These are phyloP conservation scores for Boletus eberwhitei DNA, from an alignment of 768 basidiomycete genomes.

Conservation along the genomic window DNA sequence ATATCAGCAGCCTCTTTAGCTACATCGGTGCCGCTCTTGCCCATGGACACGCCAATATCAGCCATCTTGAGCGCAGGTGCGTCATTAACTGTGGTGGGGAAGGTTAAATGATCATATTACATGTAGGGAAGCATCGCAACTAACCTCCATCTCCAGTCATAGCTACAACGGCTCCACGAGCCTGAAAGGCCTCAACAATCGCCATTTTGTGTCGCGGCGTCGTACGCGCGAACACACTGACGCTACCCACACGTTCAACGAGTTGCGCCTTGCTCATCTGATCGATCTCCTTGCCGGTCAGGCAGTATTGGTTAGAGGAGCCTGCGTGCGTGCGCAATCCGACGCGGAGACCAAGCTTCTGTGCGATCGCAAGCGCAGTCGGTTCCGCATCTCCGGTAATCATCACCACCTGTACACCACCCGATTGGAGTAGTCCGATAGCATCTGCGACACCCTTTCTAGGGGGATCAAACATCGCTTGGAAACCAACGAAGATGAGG, in stretches of 20 bases:
- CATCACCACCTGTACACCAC: slow-evolving; percentile 96
- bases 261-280: slow-evolving; percentile 77
- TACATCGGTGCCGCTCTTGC: slow-evolving; percentile 96
- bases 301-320: slow-evolving; percentile 38
- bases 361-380: slow-evolving; percentile 87
- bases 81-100: slow-evolving; percentile 68
- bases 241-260: slow-evolving; percentile 72
- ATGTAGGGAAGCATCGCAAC: slow-evolving; percentile 34
- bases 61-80: slow-evolving; percentile 97
- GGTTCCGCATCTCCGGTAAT: slow-evolving; percentile 94
- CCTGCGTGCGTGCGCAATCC: slow-evolving; percentile 40
- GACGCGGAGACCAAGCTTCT: slow-evolving; percentile 77
- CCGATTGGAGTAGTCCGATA: slow-evolving; percentile 72
- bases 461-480: slow-evolving; percentile 95
- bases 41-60: slow-evolving; percentile 97
- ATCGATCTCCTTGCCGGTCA: slow-evolving; percentile 86
- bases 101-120: not conserved
- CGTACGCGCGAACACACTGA: slow-evolving; percentile 92
- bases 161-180: slow-evolving; percentile 84
- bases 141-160: slow-evolving; percentile 97
- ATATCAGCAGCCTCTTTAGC: slow-evolving; percentile 98
- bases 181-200: slow-evolving; percentile 91
- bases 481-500: slow-evolving; percentile 88
- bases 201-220: slow-evolving; percentile 98
- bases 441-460: slow-evolving; percentile 91